phyloP scores from a whole-genome alignment of 2,329 filamentous ascomycete species.

The Claviceps africana region DNA sequence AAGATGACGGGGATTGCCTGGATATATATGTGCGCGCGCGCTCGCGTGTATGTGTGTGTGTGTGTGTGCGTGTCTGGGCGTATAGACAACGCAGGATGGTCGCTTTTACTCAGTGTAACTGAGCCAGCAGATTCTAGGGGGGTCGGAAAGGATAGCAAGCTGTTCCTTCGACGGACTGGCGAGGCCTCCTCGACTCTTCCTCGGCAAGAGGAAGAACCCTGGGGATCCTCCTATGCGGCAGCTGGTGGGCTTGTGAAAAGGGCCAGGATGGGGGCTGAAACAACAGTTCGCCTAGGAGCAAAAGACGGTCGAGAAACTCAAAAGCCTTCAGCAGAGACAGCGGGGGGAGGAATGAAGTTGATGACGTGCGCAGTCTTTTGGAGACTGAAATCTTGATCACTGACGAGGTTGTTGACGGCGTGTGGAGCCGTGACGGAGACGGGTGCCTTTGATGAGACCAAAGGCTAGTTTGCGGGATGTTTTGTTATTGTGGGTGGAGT shows the following conservation, averaged over 20 bases:
- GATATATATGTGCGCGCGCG: neutral
- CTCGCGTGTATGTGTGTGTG: no score
- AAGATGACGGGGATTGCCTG: neutral
- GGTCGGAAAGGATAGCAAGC: constrained; percentile 91
- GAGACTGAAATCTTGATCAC: constrained; percentile 57
- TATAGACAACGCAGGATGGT: neutral
- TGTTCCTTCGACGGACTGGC: constrained; percentile 80
- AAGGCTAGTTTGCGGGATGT: constrained; percentile 33
- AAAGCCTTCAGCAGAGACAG: constrained; percentile 29
- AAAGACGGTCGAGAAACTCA: constrained; percentile 36
- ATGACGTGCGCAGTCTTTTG: constrained; percentile 51
- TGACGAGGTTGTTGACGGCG: constrained; percentile 48
- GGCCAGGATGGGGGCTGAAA: constrained; percentile 35
- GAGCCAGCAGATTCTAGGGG: constrained; percentile 56
- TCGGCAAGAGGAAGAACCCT: constrained; percentile 98
- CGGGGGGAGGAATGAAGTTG: constrained; percentile 49
- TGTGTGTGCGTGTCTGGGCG: no score
- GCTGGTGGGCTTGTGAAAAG: constrained; percentile 58
- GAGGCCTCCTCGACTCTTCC: constrained; percentile 99
- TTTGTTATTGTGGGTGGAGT: neutral
- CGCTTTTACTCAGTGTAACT: constrained; percentile 1
- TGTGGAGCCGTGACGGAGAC: constrained; percentile 44
- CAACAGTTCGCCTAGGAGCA: constrained; percentile 36
- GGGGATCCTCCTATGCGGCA: constrained; percentile 99
- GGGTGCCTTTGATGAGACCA: constrained; percentile 53